Evolutionary conservation across 2,329 filamentous ascomycete species (phyloP), one percentile per base, ranked within the genome.

Genomic region (Decorospora gaudefroyi): DNA sequence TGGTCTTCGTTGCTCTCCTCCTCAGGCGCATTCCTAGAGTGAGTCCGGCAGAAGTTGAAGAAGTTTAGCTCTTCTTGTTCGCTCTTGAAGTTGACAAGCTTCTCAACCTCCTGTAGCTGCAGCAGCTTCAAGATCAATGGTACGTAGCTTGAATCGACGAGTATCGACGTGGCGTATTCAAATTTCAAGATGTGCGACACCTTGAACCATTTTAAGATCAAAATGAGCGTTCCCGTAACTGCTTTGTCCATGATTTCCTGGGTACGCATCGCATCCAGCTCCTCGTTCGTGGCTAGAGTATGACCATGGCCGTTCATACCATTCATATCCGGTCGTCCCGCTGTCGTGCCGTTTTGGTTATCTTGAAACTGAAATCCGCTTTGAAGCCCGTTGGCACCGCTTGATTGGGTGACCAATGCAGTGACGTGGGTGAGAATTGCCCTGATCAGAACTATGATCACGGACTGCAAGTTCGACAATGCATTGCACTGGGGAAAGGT

Each of bases 171-270:
- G 63, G 99, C 76, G 63, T 96, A 97, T 72, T 99, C 93, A 57
- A 93, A 96, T 67, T 96, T 96, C 54, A 99, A 76, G 18, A 97
- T 82, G 67, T 99, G 93, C 45, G 90, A 96, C 40, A 95, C 77
- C 68, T 96, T 95, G 61, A 97, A 86, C 93, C 93, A 99, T 71
- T 97, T 99, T 49, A 97, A 68, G 30, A 97, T 72, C n/a, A 96
- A 76, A 18, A 99, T 75, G 18, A 99, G 74, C 42, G 90, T 87
- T 1, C 88, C 91, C n/a, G 90, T 93, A 15, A 96, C 86, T 0
- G 92, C 92, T 71, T 97, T 97, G 17, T 86, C 84, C 9, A 87
- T 87, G 37, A 99, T 91, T 69, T 99, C 93, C 42, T 92, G 83
- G 11, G 83, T 85, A 35, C 95, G 81, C 41, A 88, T 80, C 27